Base-by-base conservation (phyloP, 495 filamentous ascomycete genomes). In the Aspergillus cavernicola region DNA sequence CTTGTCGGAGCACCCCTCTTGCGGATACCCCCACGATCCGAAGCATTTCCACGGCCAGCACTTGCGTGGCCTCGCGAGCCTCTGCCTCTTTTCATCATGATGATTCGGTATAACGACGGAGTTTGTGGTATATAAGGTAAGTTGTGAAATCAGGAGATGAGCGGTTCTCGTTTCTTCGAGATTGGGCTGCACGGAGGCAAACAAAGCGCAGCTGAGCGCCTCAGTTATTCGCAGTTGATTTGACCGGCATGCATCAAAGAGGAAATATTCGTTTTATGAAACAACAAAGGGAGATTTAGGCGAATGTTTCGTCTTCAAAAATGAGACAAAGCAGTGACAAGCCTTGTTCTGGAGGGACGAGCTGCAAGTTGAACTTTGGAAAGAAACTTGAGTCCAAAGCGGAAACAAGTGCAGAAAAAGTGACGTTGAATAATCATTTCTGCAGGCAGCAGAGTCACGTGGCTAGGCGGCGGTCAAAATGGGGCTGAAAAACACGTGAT, bases 1-100 rank as follows among this genome's bases (percentile, higher is more conserved):
- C 80, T 78, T 6, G 69, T 66, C 53, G 56, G 36, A 31, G 51
- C 70, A 44, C 71, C 76, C 47, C 82, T 82, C 75, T 93, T 95
- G 47, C 82, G 78, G 51, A 92, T 88, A 28, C 88, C 87, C 41
- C 86, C 87, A 55, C 84, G 74, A 57, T 70, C 71, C 24, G 65
- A 58, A 49, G 45, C 57, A 24, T 4, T 20, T 12, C 15, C 16
- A 10, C 16, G 11, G 43, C 43, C 23, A 18, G 23, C 8, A 41
- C 62, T 63, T 4, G 66, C 41, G 40, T 69, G 71, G 50, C 64
- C 56, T 6, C 57, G 59, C 12, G 54, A 57, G 39, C 54, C 66
- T 54, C 67, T 75, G 50, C 67, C 66, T 16, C 31, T 47, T 43
- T 53, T 66, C 60, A 63, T 71, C 66, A 72, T 75, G 13, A 50